Conservation (phyloP, 2,329 filamentous ascomycete species). For the Teratosphaeriaceae sp. region DNA sequence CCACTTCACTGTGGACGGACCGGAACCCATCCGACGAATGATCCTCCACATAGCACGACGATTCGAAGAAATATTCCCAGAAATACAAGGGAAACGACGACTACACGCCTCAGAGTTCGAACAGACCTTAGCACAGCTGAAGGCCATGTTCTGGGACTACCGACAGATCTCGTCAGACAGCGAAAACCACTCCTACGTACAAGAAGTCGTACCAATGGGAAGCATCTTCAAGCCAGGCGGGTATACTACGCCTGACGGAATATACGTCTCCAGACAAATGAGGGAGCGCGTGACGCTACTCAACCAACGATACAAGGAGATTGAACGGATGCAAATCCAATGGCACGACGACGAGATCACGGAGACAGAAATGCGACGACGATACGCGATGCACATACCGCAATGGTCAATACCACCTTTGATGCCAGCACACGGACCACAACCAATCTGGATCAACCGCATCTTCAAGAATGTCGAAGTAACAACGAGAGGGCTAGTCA, state of each 20-base stretch:
- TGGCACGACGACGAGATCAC: too few species aligned
- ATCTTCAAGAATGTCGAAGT: too few species aligned
- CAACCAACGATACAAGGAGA: conserved; percentile 1
- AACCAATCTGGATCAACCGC: too few species aligned
- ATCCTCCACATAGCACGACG: background rate
- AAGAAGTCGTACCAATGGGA: conserved; percentile 6
- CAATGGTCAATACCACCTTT: too few species aligned
- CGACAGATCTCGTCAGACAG: conserved; percentile 2
- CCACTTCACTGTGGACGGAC: background rate
- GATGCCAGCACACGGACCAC: too few species aligned
- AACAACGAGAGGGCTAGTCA: too few species aligned
- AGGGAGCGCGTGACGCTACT: background rate
- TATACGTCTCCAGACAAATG: conserved; percentile 4
- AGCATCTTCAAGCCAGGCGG: conserved; percentile 4
- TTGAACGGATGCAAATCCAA: background rate
- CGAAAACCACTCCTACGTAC: conserved; percentile 1
- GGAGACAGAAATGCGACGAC: background rate
- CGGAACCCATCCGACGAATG: background rate
- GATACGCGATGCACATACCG: background rate
- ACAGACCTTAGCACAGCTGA: conserved; percentile 2
- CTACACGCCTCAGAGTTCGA: conserved; percentile 8
- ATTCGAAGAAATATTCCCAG: too few species aligned
- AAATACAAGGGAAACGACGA: conserved; percentile 4
- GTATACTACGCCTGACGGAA: conserved; percentile 7
- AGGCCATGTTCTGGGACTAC: conserved; percentile 8